These are phyloP conservation scores for Alternaria angustiovoidea DNA, from an alignment of 2,329 filamentous ascomycete species.

Conservation along the genomic window DNA sequence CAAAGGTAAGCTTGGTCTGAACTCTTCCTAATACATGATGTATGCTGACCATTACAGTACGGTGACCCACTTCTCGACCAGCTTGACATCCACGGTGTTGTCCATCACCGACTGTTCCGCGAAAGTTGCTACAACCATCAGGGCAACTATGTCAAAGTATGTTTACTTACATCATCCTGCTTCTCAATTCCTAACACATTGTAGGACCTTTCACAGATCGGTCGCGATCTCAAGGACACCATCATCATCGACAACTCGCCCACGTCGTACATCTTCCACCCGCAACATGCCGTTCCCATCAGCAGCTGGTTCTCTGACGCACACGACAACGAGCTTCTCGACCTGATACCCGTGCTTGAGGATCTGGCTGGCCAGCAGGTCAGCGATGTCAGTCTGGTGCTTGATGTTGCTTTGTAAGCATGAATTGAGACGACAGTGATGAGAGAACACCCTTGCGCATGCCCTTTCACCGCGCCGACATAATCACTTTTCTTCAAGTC, in stretches of 20 bases:
- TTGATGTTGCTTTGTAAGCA: slow-evolving; percentile 78
- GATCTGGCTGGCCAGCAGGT: slow-evolving; percentile 90
- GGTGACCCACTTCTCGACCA: slow-evolving; percentile 96
- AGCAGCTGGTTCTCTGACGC: slow-evolving; percentile 99
- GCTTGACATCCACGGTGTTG: slow-evolving; percentile 94
- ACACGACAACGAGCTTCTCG: slow-evolving; percentile 97
- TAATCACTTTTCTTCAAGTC: slow-evolving; percentile 27
- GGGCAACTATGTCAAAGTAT: slow-evolving; percentile 94
- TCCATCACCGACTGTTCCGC: slow-evolving; percentile 94
- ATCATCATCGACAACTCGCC: slow-evolving; percentile 99
- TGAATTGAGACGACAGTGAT: slow-evolving; percentile 22
- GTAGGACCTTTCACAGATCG: slow-evolving; percentile 91
- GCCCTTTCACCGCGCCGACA: slow-evolving; percentile 33
- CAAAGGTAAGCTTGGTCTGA: slow-evolving; percentile 70
- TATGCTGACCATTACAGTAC: slow-evolving; percentile 67
- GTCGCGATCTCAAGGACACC: slow-evolving; percentile 92
- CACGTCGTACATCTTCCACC: slow-evolving; percentile 99
- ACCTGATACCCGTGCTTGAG: slow-evolving; percentile 97
- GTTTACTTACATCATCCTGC: slow-evolving; percentile 10
- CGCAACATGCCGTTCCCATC: slow-evolving; percentile 97
- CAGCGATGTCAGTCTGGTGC: slow-evolving; percentile 93
- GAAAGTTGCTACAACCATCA: slow-evolving; percentile 99
- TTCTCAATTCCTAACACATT: background rate
- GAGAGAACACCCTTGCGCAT: slow-evolving; percentile 37
- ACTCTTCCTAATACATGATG: background rate